phyloP scores from a whole-genome alignment of 2,329 filamentous ascomycete species.

The Neofusicoccum ribis region DNA sequence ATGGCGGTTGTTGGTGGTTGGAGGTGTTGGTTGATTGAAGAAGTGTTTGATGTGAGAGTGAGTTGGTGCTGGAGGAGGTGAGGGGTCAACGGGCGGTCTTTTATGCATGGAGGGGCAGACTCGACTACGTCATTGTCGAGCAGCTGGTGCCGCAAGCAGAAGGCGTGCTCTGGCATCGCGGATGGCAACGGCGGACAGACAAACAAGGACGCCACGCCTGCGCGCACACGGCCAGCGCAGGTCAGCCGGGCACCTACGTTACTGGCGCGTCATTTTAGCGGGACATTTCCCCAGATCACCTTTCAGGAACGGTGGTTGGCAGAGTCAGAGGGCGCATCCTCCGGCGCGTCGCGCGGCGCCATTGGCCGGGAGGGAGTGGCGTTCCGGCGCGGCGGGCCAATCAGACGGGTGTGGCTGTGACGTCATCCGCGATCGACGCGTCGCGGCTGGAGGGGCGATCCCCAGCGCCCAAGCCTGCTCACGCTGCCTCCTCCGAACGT shows the following conservation, averaged over 20 bases:
- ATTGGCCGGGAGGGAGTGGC: conserved; percentile 3
- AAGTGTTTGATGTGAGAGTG: conserved; percentile 23
- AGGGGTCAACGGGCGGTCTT: neutral
- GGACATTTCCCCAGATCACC: conserved; percentile 2
- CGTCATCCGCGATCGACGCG: neutral
- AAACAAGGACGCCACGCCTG: neutral
- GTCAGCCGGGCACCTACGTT: conserved; percentile 14
- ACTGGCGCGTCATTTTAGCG: conserved; percentile 10
- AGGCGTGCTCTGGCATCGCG: neutral
- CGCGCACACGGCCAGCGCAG: neutral
- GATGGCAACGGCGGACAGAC: neutral
- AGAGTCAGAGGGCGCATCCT: neutral
- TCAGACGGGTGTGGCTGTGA: neutral
- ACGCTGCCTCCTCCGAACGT: neutral
- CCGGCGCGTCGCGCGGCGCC: neutral
- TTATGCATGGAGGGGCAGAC: neutral
- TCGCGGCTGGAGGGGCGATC: neutral
- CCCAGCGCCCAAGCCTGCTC: neutral
- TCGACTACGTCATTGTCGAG: conserved; percentile 12
- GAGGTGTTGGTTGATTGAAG: neutral
- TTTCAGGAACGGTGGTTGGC: neutral
- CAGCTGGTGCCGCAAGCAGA: conserved; percentile 1
- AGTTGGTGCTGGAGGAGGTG: conserved; percentile 5
- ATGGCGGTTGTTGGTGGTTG: conserved; percentile 41
- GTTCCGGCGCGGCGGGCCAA: neutral